Base-by-base conservation (phyloP, 805 yeast genomes). In the Candida namnaoensis region DNA sequence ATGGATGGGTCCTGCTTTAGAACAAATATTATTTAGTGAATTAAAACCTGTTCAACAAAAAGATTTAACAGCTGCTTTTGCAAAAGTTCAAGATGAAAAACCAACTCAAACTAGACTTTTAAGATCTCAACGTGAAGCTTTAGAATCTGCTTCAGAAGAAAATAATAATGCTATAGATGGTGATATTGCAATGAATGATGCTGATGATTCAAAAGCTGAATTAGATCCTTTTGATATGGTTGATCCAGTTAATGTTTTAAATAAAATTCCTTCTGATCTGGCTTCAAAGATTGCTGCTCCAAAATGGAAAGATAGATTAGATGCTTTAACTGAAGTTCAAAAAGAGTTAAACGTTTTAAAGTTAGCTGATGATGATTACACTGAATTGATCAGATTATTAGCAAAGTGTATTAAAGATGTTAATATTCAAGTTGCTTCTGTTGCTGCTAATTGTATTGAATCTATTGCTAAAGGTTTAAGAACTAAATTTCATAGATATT, bases 281-380 rank as follows among this genome's bases (percentile, higher is more conserved):
- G 52, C 69, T 27, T 54, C 67, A 2, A 66, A 78, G 48, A 62
- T 88, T 30, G 57, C 68, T 1, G 80, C 90, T 2, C 46, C 79
- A 0, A 80, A 82, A 53, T 93, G 99, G 99, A 88, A 88, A 56
- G 97, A 90, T 40, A 72, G 99, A 47, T 88, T 85, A 44, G 96
- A 86, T 50, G 87, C 75, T 0, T 67, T 93, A 42, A 91, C 86
- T 38, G 88, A 79, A 47, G 56, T 72, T 9, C 71, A 68, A 32
- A 57, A 60, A 15, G 62, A 66, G 11, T 64, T 77, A 27, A 62
- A 82, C 36, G 76, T 77, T 2, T 66, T 80, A 37, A 80, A 72
- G 47, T 54, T 80, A 38, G 67, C 65, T n/a, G 69, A 66, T 32
- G 85, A 68, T 41, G 95, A 90, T 56, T 88, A 81, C 59, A 48